Percentiles rank a stretch among this genome's conserved stretches.
Conservation (phyloP, 441 rosid species). For the Erodium chrysanthum region DNA sequence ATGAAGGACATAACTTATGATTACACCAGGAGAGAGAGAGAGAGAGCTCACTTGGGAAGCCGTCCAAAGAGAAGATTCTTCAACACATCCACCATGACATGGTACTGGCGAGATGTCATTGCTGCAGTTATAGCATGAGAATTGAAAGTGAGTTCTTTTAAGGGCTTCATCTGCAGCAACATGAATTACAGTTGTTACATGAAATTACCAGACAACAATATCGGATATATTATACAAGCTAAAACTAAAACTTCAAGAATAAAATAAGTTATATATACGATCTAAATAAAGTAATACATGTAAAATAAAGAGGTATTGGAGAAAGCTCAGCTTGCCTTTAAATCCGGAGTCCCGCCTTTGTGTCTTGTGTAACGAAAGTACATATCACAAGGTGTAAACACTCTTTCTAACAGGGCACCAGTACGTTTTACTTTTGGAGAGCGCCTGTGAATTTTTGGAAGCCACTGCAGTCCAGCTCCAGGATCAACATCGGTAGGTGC, state of each 20-base stretch:
- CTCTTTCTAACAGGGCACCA: slow-evolving; percentile 95
- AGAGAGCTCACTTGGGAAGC: slow-evolving; percentile 76
- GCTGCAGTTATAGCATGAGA: slow-evolving; percentile 79
- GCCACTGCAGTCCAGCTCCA: slow-evolving; percentile 99
- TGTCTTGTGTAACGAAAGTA: slow-evolving; percentile 86
- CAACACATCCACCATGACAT: slow-evolving; percentile 96
- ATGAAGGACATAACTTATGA: slow-evolving; percentile 1
- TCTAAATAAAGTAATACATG: neutral
- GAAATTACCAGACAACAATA: neutral
- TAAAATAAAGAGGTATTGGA: slow-evolving; percentile 13
- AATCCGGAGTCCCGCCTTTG: slow-evolving; percentile 92
- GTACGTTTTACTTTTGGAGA: slow-evolving; percentile 93
- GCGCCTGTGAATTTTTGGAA: slow-evolving; percentile 71
- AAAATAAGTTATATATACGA: slow-evolving; percentile 5
- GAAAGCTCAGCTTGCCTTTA: slow-evolving; percentile 51
- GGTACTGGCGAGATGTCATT: slow-evolving; percentile 99
- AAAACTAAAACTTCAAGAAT: neutral
- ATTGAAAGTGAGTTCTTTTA: slow-evolving; percentile 90
- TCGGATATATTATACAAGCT: neutral
- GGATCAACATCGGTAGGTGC: slow-evolving; percentile 99
- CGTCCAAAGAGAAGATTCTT: slow-evolving; percentile 96
- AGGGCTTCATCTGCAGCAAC: slow-evolving; percentile 76
- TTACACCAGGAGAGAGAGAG: slow-evolving; percentile 5
- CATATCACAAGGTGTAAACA: slow-evolving; percentile 98
- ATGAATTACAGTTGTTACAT: slow-evolving; percentile 17